phyloP scores from a whole-genome alignment of 305 asterid genomes.

The Fraxinus sp. region DNA sequence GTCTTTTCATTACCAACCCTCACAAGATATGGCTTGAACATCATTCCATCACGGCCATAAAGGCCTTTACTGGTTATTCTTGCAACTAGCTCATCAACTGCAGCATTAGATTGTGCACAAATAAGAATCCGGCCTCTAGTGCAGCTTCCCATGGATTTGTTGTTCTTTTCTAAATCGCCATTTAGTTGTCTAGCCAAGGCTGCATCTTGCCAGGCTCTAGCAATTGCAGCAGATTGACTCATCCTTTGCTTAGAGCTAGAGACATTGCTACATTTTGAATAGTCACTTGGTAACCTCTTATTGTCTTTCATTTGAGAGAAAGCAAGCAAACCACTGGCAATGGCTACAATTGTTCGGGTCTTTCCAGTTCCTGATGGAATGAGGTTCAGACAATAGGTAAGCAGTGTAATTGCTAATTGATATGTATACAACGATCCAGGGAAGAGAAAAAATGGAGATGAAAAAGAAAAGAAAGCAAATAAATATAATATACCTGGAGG shows the following conservation, averaged over 20 bases:
- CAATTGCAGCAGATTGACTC: slow-evolving; percentile 79
- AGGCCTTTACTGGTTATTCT: slow-evolving; percentile 84
- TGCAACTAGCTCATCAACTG: slow-evolving; percentile 93
- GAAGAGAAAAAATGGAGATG: slow-evolving; percentile 4
- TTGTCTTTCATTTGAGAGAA: slow-evolving; percentile 51
- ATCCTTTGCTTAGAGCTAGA: slow-evolving; percentile 49
- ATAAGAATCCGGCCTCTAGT: slow-evolving; percentile 77
- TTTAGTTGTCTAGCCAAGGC: slow-evolving; percentile 81
- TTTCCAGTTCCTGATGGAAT: slow-evolving; percentile 86
- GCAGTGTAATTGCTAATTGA: slow-evolving; percentile 11
- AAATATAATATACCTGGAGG: slow-evolving; percentile 79
- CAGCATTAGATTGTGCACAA: slow-evolving; percentile 99
- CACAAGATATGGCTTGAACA: slow-evolving; percentile 84
- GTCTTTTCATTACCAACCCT: slow-evolving; percentile 95
- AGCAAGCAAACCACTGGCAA: slow-evolving; percentile 82
- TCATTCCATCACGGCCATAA: slow-evolving; percentile 68
- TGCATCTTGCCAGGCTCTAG: slow-evolving; percentile 99
- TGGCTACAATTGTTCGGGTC: slow-evolving; percentile 90
- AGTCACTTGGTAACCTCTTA: slow-evolving; percentile 46
- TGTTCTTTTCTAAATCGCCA: slow-evolving; percentile 48
- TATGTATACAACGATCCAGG: slow-evolving; percentile 15
- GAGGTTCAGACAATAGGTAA: slow-evolving; percentile 21
- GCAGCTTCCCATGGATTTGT: slow-evolving; percentile 41
- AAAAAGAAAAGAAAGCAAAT: slow-evolving; percentile 9
- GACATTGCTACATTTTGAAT: slow-evolving; percentile 32